Evolutionary conservation across 2,329 filamentous ascomycete species (phyloP), one percentile per base, ranked within the genome.

Genomic region (Fusarium marasasianum): DNA sequence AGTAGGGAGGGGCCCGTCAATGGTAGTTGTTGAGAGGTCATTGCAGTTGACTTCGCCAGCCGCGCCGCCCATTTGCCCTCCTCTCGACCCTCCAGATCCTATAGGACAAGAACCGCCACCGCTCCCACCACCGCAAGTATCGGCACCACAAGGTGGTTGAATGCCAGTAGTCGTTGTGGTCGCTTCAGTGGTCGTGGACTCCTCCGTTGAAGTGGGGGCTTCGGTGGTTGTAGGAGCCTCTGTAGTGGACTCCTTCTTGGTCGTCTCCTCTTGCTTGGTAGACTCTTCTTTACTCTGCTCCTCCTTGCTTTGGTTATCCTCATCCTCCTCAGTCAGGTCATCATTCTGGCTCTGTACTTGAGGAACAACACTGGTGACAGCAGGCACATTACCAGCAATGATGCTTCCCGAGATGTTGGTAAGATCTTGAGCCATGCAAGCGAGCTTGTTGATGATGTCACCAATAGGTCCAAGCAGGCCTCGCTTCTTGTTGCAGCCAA

Each of bases 391-490:
- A 20, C 64, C 63, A 13, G 53, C 45, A 6, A 56, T 51, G n/a
- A 76, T 69, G 33, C 40, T 37, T 1, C 41, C 56, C 2, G 73
- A 62, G 31, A 74, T 50, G 2, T 72, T 38, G 22, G 63, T 54
- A 6, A 76, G 70, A 8, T 72, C 67, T 29, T 67, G 22, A 4
- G 58, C 70, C 53, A 72, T 74, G 2, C 73, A 76, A 15, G 59
- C 58, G 3, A 76, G 44, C 26, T 53, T 74, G 51, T 72, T 76
- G 38, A 76, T 65, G 20, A 66, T 35, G 13, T 76, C 70, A 3
- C 63, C 45, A 11, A 76, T 61, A 17, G 61, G 17, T 4, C 64
- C 67, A 12, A 75, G 48, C 11, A 76, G 59, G 9, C 73, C 73
- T 31, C 73, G 62, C 41, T 63, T 72, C 40, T 65, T 74, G 6